These are phyloP conservation scores for Bryoglossum gracile DNA, from an alignment of 495 filamentous ascomycete species.

Conservation along the genomic window DNA sequence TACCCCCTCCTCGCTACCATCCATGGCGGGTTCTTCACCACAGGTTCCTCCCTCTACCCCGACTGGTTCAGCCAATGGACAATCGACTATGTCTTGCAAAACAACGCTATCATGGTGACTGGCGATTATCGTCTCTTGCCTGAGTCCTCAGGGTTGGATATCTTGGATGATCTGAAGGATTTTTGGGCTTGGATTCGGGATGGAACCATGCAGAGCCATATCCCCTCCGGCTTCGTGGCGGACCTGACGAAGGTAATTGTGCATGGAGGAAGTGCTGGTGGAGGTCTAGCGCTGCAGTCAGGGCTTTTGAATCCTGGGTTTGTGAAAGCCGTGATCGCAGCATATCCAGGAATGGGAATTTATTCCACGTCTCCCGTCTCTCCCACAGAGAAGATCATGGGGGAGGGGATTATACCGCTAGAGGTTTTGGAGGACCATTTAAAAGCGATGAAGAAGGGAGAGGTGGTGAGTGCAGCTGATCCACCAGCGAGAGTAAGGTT, in stretches of 20 bases:
- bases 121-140: constrained; percentile 48
- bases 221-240: neutral
- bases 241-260: constrained; percentile 6
- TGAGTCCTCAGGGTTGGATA: constrained; percentile 39
- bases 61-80: constrained; percentile 15
- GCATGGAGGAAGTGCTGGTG: constrained; percentile 22
- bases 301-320: constrained; percentile 16
- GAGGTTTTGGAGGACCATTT: neutral
- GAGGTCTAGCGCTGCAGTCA: constrained; percentile 30
- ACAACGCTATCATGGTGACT: constrained; percentile 35
- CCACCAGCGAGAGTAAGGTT: constrained; percentile 5
- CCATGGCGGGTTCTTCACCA: constrained; percentile 12
- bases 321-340: constrained; percentile 13
- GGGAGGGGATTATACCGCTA: neutral
- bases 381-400: neutral
- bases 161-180: constrained; percentile 40
- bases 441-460: neutral
- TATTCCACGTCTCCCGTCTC: no score
- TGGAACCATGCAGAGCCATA: neutral
- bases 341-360: constrained; percentile 5
- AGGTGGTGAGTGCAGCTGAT: constrained; percentile 1
- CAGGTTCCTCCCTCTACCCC: constrained; percentile 4
- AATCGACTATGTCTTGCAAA: constrained; percentile 8
- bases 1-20: constrained; percentile 6
- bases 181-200: constrained; percentile 42